These are phyloP conservation scores for Ascochyta clinopodiicola DNA, from an alignment of 2,329 filamentous ascomycete species.

Conservation along the genomic window DNA sequence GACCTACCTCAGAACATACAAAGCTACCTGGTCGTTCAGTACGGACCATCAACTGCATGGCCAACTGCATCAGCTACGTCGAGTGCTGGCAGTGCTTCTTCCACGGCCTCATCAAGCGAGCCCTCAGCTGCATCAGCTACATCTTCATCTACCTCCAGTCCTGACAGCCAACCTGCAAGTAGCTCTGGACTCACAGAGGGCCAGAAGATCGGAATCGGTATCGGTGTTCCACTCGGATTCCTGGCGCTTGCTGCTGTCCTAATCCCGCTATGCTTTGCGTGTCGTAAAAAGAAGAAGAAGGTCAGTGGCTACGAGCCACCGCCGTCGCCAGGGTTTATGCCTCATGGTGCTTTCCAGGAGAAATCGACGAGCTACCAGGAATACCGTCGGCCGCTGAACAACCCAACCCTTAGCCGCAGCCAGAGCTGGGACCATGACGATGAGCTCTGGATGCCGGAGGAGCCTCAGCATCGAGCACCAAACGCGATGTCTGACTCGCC, in stretches of 20 bases:
- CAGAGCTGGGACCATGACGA: constrained; percentile 44
- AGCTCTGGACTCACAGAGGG: constrained; percentile 28
- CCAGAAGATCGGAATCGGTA: constrained; percentile 44
- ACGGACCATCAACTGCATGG: constrained; percentile 41
- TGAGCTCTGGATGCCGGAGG: constrained; percentile 21
- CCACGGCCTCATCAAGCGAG: constrained; percentile 7
- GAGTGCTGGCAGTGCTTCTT: constrained; percentile 1
- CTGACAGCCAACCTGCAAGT: constrained; percentile 25
- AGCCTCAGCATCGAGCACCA: constrained; percentile 1
- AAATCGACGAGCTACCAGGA: constrained; percentile 28
- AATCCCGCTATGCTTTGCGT: constrained; percentile 35
- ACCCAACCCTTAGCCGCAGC: constrained; percentile 21
- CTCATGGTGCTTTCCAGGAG: constrained; percentile 45
- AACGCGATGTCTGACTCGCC: constrained; percentile 16
- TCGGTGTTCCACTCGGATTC: constrained; percentile 62
- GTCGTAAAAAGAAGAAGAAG: constrained; percentile 32
- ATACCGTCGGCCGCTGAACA: constrained; percentile 32
- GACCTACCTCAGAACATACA: constrained; percentile 44
- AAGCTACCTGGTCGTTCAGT: constrained; percentile 41
- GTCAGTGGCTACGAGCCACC: constrained; percentile 38
- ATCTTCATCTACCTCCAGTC: constrained; percentile 20
- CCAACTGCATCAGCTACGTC: constrained; percentile 27
- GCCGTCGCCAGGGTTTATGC: constrained; percentile 46
- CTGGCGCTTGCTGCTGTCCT: constrained; percentile 56
- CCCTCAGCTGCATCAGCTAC: constrained; percentile 2